Conservation (phyloP, 108 stramenopile genomes). For the Nannochloropsis gaditana region DNA sequence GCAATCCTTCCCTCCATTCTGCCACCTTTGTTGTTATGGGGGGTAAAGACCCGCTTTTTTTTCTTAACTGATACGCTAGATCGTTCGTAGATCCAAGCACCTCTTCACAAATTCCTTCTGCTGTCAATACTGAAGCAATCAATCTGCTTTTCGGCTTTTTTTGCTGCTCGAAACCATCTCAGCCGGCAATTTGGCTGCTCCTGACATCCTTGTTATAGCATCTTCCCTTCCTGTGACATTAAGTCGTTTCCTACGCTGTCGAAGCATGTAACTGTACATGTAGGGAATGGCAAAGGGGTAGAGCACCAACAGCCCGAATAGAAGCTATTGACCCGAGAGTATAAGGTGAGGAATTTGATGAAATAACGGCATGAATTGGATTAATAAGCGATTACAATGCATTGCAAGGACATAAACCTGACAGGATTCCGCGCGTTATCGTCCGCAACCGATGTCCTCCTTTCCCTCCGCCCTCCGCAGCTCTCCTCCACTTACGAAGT, state of each 20-base stretch:
- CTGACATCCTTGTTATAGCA: background rate
- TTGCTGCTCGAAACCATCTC: background rate
- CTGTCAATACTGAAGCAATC: too few relatives aligned
- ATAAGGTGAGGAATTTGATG: background rate
- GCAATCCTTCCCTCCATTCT: too few relatives aligned
- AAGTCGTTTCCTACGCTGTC: conserved; percentile 9
- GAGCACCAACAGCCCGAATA: background rate
- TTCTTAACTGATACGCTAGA: too few relatives aligned
- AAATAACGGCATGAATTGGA: background rate
- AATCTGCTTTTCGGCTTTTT: conserved; percentile 16
- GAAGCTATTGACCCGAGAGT: background rate
- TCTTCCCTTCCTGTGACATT: background rate
- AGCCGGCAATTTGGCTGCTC: background rate
- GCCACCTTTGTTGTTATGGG: too few relatives aligned
- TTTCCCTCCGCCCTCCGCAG: background rate
- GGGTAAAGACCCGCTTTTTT: too few relatives aligned
- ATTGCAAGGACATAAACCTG: background rate
- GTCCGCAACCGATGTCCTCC: background rate
- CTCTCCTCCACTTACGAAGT: background rate
- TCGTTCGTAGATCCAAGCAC: too few relatives aligned
- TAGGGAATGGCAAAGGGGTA: background rate
- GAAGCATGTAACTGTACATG: background rate
- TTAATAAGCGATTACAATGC: background rate
- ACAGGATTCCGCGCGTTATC: background rate
- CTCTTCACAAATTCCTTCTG: too few relatives aligned